Base-by-base conservation (phyloP, 371 early-diverging fungal genomes). In the Mortierella sp. region DNA sequence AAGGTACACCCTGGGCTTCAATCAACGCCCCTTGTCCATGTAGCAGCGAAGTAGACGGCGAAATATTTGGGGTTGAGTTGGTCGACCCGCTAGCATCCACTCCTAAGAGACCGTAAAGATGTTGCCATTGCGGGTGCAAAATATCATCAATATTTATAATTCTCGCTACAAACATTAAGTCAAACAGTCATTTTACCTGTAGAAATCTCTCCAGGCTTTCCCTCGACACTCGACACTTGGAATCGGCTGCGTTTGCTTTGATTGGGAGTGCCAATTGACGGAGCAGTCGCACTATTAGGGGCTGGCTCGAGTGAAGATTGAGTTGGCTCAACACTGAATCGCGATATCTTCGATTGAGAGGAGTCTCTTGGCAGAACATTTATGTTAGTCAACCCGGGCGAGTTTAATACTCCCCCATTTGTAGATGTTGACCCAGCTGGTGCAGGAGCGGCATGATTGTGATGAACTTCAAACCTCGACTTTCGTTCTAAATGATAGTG, bases 401-500 rank as follows among this genome's bases (percentile, higher is more conserved):
- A 71, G 52, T 55, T 58, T 28, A 60, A 22, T 15, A 67, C 70
- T 21, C 60, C 50, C n/a, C 75, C 66, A 38, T 55, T 70, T 4
- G 67, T 36, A 16, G 40, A 33, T 52, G 72, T 33, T 10, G 58
- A 33, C 21, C 66, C 55, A 10, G 21, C 22, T 13, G 74, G 41
- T 2, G 45, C n/a, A 13, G 74, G 65, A 16, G 65, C 32, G 28
- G 32, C 43, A 22, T 59, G 76, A 33, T 60, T 81, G 45, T 81
- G 82, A 47, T 81, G 82, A 21, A 81, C 76, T 50, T 81, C 82
- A 48, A 81, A 81, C 0, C 82, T 72, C 40, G 82, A 81, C 48
- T 76, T 81, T 5, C 82, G 76, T 41, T 81, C 82, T 81, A 67
- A 33, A 21, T 50, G 6, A 36, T 22, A 4, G 13, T 0, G 45